These are phyloP conservation scores for Uncinocarpus reesii DNA, from an alignment of 2,329 filamentous ascomycete genomes.

Conservation along the genomic window DNA sequence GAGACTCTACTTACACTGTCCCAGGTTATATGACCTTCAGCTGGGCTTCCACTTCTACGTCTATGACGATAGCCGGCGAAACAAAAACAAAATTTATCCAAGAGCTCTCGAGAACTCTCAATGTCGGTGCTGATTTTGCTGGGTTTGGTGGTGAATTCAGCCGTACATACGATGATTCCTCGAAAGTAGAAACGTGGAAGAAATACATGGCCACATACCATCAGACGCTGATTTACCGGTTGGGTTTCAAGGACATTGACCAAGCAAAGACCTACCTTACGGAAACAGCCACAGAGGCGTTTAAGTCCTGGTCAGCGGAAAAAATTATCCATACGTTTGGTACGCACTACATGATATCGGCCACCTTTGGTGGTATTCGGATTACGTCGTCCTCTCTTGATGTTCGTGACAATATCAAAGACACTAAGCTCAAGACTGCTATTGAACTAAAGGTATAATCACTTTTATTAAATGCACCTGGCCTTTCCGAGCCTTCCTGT, in stretches of 20 bases:
- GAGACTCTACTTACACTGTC: conserved; percentile 5
- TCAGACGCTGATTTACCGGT: conserved; percentile 3
- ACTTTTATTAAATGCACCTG: neutral
- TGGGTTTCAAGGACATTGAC: conserved; percentile 6
- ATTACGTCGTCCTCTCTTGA: conserved; percentile 6
- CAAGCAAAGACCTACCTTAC: neutral
- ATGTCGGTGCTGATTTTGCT: conserved; percentile 3
- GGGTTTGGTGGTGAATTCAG: conserved; percentile 9
- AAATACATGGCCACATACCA: conserved; percentile 10
- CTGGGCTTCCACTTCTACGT: conserved; percentile 8
- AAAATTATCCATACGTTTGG: conserved; percentile 9
- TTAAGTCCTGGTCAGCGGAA: conserved; percentile 5
- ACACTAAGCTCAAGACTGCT: conserved; percentile 9
- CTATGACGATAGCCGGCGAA: conserved; percentile 4
- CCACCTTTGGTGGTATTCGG: conserved; percentile 8
- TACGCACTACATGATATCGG: conserved; percentile 8
- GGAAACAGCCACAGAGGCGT: conserved; percentile 7
- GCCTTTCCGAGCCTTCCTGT: too few species aligned
- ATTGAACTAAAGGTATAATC: conserved; percentile 3
- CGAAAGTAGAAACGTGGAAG: conserved; percentile 7
- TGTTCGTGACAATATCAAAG: conserved; percentile 9
- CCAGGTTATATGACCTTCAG: conserved; percentile 9
- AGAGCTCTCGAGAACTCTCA: conserved; percentile 8
- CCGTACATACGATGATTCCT: conserved; percentile 8
- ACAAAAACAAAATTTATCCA: conserved; percentile 9